phyloP scores from a whole-genome alignment of 2,329 filamentous ascomycete genomes.

The Pseudogymnoascus sp. region DNA sequence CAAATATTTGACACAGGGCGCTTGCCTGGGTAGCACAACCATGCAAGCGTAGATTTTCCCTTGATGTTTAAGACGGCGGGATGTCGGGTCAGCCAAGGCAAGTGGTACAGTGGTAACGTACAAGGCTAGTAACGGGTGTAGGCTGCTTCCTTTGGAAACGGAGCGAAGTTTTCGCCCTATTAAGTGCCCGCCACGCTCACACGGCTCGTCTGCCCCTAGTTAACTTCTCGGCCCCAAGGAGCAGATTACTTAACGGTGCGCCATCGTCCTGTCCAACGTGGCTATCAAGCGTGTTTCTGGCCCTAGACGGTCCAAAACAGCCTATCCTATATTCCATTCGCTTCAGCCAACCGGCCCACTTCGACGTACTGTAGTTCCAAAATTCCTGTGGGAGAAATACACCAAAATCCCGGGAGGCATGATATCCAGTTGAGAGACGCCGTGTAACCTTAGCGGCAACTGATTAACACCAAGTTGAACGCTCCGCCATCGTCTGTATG shows the following conservation, averaged over 20 bases:
- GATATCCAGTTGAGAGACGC: constrained; percentile 5
- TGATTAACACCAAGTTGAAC: constrained; percentile 7
- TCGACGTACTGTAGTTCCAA: constrained; percentile 7
- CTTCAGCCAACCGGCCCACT: constrained; percentile 1
- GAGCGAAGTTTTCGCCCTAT: constrained; percentile 3
- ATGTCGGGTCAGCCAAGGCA: constrained; percentile 2
- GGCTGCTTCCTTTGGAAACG: constrained; percentile 8
- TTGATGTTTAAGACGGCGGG: constrained; percentile 5
- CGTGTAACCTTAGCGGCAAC: constrained; percentile 4
- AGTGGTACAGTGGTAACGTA: neutral
- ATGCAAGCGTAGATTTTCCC: constrained; percentile 7
- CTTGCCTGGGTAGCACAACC: constrained; percentile 6
- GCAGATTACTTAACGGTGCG: constrained; percentile 4
- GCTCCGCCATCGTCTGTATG: neutral
- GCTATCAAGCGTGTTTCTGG: neutral
- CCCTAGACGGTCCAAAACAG: neutral
- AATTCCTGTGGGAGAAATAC: constrained; percentile 6
- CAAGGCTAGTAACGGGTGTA: constrained; percentile 7
- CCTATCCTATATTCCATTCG: constrained; percentile 9
- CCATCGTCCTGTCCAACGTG: constrained; percentile 1
- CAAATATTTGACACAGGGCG: constrained; percentile 3
- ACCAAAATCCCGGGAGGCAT: neutral
- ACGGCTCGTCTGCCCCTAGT: neutral
- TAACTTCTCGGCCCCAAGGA: constrained; percentile 4
- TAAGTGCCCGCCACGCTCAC: neutral